Conservation (phyloP, 2,329 filamentous ascomycete species). For the Calonectria pteridis region DNA sequence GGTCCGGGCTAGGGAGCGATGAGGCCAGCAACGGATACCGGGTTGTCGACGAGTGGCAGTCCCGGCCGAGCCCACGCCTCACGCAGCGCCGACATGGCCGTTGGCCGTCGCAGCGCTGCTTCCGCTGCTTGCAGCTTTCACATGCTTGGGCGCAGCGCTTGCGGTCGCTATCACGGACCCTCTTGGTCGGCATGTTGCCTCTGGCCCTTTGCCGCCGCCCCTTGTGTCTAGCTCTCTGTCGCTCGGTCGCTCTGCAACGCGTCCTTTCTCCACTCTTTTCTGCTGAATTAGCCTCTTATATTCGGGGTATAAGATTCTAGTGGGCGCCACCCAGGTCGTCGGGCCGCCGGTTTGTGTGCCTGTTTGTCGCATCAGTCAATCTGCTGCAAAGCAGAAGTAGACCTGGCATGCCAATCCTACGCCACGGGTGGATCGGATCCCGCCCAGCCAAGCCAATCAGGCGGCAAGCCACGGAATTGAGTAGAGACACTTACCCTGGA, state of each 20-base stretch:
- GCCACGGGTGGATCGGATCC: not conserved
- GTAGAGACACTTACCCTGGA: not conserved
- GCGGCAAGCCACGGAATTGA: not conserved
- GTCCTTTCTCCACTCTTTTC: not conserved
- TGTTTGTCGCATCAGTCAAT: slow-evolving; percentile 4
- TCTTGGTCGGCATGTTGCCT: slow-evolving; percentile 40
- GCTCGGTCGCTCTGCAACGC: not conserved
- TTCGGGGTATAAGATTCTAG: not conserved
- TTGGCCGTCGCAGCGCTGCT: slow-evolving; percentile 41
- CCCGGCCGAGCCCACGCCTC: slow-evolving; percentile 38
- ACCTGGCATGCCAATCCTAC: not conserved
- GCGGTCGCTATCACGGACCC: slow-evolving; percentile 40
- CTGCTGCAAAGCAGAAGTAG: slow-evolving; percentile 6
- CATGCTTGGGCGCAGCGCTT: slow-evolving; percentile 43
- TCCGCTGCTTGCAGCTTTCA: slow-evolving; percentile 43
- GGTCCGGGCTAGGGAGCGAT: slow-evolving; percentile 42
- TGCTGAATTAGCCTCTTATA: not conserved
- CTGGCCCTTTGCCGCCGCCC: slow-evolving; percentile 17
- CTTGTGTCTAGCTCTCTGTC: not conserved
- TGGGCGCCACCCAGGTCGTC: not conserved
- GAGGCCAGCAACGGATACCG: slow-evolving; percentile 38
- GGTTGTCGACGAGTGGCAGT: slow-evolving; percentile 35
- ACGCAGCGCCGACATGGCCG: slow-evolving; percentile 42
- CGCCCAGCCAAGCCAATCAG: not conserved
- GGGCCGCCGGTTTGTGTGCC: slow-evolving; percentile 1